phyloP scores from a whole-genome alignment of 257 asterid genomes.

The Thymus mandschuricus region DNA sequence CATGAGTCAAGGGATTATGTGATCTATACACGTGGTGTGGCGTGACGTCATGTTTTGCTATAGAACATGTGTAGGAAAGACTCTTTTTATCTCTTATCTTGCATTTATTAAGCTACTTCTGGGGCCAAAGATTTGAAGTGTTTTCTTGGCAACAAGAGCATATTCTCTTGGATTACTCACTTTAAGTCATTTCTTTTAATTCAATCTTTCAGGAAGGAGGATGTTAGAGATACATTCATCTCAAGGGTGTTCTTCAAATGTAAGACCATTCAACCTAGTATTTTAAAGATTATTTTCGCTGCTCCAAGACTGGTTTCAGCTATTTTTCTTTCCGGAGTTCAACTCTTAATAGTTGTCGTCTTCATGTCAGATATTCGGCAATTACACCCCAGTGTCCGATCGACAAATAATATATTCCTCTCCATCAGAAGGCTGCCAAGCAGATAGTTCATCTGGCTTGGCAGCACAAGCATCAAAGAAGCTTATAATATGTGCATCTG shows the following conservation, averaged over 20 bases:
- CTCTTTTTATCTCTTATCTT: background rate
- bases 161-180: background rate
- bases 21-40: background rate
- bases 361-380: background rate
- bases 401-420: constrained; percentile 25
- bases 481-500: constrained; percentile 18
- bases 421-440: constrained; percentile 11
- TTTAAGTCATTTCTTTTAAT: constrained; percentile 17
- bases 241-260: constrained; percentile 26
- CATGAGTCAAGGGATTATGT: background rate
- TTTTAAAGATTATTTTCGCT: background rate
- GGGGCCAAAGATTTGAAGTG: background rate
- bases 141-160: background rate
- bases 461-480: constrained; percentile 26
- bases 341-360: background rate
- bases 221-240: constrained; percentile 4
- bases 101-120: background rate
- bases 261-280: constrained; percentile 30
- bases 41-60: background rate
- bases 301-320: background rate
- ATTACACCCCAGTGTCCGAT: background rate
- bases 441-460: constrained; percentile 8
- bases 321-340: background rate
- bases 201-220: constrained; percentile 32
- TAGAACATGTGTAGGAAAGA: background rate